These are phyloP conservation scores for Salix purpurea DNA, from an alignment of 345 rosid genomes.

Conservation along the genomic window DNA sequence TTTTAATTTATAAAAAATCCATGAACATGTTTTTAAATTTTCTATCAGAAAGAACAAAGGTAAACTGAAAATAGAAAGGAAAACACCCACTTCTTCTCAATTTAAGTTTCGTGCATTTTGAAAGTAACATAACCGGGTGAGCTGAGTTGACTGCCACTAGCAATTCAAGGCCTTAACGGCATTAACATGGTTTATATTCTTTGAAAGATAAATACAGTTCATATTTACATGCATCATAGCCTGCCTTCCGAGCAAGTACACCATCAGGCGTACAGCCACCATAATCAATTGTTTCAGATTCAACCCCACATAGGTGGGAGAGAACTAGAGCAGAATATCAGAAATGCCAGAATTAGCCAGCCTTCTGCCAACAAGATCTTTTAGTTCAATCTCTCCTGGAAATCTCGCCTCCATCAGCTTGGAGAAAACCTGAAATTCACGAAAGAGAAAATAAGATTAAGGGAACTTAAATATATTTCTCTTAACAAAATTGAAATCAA, in stretches of 20 bases:
- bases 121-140: background rate
- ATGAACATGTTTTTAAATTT: too few species aligned
- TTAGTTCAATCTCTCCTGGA: slow-evolving; percentile 81
- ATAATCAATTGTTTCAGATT: background rate
- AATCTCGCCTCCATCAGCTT: slow-evolving; percentile 75
- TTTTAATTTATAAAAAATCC: too few species aligned
- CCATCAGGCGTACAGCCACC: background rate
- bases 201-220: background rate
- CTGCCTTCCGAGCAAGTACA: background rate
- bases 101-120: background rate
- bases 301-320: background rate
- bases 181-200: background rate
- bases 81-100: background rate
- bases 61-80: too few species aligned
- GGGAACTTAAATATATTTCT: background rate
- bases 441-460: background rate
- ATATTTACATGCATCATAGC: background rate
- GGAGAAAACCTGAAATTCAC: slow-evolving; percentile 58
- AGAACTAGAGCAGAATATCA: background rate
- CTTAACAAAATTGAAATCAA: background rate
- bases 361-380: slow-evolving; percentile 54
- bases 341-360: slow-evolving; percentile 35
- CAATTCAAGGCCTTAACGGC: background rate
- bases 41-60: too few species aligned
- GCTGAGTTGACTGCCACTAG: background rate